Evolutionary conservation across 108 stramenopile genomes (phyloP).

Genomic region (Nitzschia sp.): DNA sequence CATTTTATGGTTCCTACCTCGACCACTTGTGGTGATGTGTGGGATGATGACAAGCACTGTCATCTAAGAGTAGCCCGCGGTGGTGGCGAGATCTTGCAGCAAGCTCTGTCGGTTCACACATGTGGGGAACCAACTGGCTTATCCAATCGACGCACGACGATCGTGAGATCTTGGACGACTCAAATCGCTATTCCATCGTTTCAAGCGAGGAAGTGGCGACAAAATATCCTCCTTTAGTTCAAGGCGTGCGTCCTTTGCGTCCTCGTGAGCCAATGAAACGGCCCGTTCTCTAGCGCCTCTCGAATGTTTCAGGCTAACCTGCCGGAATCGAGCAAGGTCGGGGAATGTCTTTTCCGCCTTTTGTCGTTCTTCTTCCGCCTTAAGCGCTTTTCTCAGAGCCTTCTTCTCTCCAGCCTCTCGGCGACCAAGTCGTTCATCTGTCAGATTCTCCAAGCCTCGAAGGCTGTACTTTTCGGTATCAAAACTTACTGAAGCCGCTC

Average conservation of each 20-base stretch:
- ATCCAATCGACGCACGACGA: neutral
- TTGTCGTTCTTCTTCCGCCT: constrained; percentile 26
- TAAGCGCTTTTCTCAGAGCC: constrained; percentile 17
- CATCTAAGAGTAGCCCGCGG: too few relatives aligned
- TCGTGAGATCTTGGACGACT: neutral
- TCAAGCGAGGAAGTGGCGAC: neutral
- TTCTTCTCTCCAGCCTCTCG: constrained; percentile 17
- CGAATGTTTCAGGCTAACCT: constrained; percentile 10
- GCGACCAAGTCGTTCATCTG: neutral
- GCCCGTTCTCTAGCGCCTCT: constrained; percentile 20
- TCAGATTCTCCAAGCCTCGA: constrained; percentile 25
- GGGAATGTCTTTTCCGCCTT: constrained; percentile 10
- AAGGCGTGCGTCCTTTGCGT: constrained; percentile 6
- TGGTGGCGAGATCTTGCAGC: too few relatives aligned
- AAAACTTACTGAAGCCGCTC: constrained; percentile 2
- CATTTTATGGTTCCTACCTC: too few relatives aligned
- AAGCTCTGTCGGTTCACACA: too few relatives aligned
- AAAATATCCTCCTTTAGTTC: neutral
- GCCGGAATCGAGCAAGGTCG: constrained; percentile 13
- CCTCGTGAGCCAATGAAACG: constrained; percentile 1
- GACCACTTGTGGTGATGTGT: too few relatives aligned
- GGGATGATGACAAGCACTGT: too few relatives aligned
- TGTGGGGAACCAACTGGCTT: too few relatives aligned
- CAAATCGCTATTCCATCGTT: neutral
- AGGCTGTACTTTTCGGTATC: constrained; percentile 16